Base-by-base conservation (phyloP, 2,329 filamentous ascomycete species). In the Dactylellina sp. region DNA sequence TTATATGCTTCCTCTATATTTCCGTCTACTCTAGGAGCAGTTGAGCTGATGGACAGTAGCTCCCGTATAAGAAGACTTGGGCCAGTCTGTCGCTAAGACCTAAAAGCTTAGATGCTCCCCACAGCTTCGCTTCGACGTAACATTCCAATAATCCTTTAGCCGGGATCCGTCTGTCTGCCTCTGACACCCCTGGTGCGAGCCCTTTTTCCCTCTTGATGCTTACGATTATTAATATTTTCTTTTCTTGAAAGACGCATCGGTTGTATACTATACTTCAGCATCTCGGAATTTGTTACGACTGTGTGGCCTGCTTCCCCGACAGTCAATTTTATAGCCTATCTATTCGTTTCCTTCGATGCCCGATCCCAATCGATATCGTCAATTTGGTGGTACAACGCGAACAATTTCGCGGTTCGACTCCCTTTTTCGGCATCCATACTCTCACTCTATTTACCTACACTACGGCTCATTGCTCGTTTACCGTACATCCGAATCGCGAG, bases 371-470 rank as follows among this genome's bases (percentile, higher is more conserved):
- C 49, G 49, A 53, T 32, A 4, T 32, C 28, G 37, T 40, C 11
- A 12, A 40, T 40, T 40, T 40, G 37, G 60, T 63, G 46, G 47
- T 37, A 72, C 68, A 72, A 72, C 68, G 68, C 68, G 60, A 65
- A 46, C 37, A 25, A 28, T 57, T 72, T 61, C 68, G 60, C 60
- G 53, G 55, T 40, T 53, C 60, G 55, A 61, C 68, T 65, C 60
- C 68, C 68, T 65, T 52, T 55, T 71, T 59, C 59, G 66, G 59
- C 20, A 37, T 42, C 52, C 52, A 46, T 18, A 59, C 42, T 59
- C 37, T 25, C 49, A 25, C 50, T 57, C 50, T 37, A 28, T 16
- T 39, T 16, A 46, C 37, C 20, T 37, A 25, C 24, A 32, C 28
- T 9, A 5, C 32, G 4, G 14, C 28, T 28, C 12, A 12, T 25